These are phyloP conservation scores for Geosiphon pyriformis DNA, from an alignment of 192 early-diverging fungal genomes.

Conservation along the genomic window DNA sequence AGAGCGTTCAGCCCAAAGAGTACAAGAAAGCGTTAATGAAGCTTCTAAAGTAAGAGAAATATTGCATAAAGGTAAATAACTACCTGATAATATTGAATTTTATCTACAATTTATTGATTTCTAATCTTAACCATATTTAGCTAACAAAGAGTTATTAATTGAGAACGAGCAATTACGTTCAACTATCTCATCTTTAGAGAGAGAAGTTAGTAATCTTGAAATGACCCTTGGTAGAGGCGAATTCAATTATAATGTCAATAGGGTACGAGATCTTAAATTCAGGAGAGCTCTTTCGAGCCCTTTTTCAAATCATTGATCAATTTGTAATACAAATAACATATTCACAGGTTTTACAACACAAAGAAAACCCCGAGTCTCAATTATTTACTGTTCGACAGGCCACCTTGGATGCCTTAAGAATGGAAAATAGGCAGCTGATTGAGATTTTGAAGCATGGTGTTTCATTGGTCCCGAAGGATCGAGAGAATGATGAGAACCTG, in stretches of 20 bases:
- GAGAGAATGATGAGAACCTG: neutral
- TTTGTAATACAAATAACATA: neutral
- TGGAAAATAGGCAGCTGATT: constrained; percentile 66
- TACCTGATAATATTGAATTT: too few relatives aligned
- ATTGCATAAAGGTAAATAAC: too few relatives aligned
- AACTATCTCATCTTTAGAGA: neutral
- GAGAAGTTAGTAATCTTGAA: constrained; percentile 52
- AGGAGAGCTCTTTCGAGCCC: neutral
- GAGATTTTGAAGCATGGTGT: constrained; percentile 22
- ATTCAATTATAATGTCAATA: constrained; percentile 52
- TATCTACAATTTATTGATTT: too few relatives aligned
- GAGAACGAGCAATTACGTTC: neutral
- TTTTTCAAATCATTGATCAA: neutral
- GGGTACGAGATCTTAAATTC: constrained; percentile 23
- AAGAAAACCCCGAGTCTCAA: constrained; percentile 65
- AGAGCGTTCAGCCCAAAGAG: constrained; percentile 57
- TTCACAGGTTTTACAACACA: constrained; percentile 54
- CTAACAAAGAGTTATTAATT: neutral
- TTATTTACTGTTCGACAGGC: constrained; percentile 66
- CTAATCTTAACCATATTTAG: neutral
- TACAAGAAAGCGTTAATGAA: constrained; percentile 17
- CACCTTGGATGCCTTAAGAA: constrained; percentile 55
- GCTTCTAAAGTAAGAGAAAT: too few relatives aligned
- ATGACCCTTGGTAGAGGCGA: constrained; percentile 57
- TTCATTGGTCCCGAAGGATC: neutral